Conservation (phyloP, 2,329 filamentous ascomycete species). For the Metarhizium rileyi region DNA sequence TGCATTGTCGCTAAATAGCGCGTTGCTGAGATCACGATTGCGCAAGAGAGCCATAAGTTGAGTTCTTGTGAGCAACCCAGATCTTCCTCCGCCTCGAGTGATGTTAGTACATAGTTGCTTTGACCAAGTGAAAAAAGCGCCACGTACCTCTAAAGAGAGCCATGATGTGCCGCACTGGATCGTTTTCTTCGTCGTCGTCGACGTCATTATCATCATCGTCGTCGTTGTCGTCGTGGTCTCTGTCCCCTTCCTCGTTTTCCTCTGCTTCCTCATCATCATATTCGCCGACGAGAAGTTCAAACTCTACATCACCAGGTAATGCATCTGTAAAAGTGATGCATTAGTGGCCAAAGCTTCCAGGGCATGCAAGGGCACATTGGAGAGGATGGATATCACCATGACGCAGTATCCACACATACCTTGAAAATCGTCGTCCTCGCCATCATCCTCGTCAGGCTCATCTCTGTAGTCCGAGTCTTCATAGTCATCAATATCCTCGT, state of each 20-base stretch:
- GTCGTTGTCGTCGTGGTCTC: conserved; percentile 14
- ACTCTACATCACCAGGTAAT: conserved; percentile 10
- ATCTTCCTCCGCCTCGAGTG: conserved; percentile 15
- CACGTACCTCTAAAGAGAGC: conserved; percentile 21
- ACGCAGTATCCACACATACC: conserved; percentile 1
- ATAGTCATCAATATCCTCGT: conserved; percentile 8
- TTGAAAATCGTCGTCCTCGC: conserved; percentile 13
- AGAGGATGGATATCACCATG: background rate
- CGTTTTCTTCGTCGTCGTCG: conserved; percentile 14
- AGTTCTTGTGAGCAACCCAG: conserved; percentile 22
- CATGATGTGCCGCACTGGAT: conserved; percentile 26
- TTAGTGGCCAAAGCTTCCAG: background rate
- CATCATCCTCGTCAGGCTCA: conserved; percentile 12
- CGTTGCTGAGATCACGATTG: conserved; percentile 26
- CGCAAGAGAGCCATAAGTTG: conserved; percentile 32
- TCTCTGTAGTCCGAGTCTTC: conserved; percentile 12
- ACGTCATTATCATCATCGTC: conserved; percentile 15
- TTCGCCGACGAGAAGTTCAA: conserved; percentile 13
- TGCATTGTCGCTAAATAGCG: conserved; percentile 27
- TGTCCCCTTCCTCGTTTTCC: conserved; percentile 14
- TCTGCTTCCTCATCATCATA: conserved; percentile 15
- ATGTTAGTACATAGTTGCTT: background rate
- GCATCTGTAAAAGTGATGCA: conserved; percentile 6
- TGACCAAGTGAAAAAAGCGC: background rate
- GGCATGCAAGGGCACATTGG: conserved; percentile 1